A percentile compares a stretch with the other conserved stretches of the same genome.
Evolutionary conservation across 768 basidiomycete genomes (phyloP).

Genomic region (Suillus discolor): DNA sequence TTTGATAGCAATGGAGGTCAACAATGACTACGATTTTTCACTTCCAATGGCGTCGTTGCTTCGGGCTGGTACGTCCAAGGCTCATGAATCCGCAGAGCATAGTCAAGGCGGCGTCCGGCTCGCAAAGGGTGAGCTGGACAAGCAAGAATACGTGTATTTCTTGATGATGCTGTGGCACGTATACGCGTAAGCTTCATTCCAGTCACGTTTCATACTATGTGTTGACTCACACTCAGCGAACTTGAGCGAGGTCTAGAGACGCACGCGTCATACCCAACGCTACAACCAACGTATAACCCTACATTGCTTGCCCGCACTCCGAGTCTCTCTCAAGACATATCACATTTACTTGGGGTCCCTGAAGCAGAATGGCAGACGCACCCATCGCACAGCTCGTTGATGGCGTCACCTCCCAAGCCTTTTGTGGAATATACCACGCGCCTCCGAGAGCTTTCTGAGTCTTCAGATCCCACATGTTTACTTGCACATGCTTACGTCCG

Average conservation of each 20-base stretch:
- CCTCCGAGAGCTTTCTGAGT: constrained; percentile 47
- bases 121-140: constrained; percentile 57
- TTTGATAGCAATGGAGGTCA: background rate
- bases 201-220: background rate
- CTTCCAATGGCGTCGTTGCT: constrained; percentile 41
- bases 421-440: constrained; percentile 56
- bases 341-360: constrained; percentile 54
- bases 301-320: constrained; percentile 63
- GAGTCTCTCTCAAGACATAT: constrained; percentile 66
- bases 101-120: constrained; percentile 60
- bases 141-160: constrained; percentile 68
- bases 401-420: constrained; percentile 46
- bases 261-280: constrained; percentile 61
- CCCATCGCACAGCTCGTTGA: constrained; percentile 51
- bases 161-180: constrained; percentile 81
- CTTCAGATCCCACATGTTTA: constrained; percentile 49
- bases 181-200: constrained; percentile 59
- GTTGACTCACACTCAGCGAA: constrained; percentile 36
- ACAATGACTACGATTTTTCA: constrained; percentile 23
- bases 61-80: constrained; percentile 40
- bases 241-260: constrained; percentile 59
- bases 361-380: constrained; percentile 58
- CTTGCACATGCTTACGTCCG: constrained; percentile 83
- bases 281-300: constrained; percentile 75
- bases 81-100: constrained; percentile 60